These are phyloP conservation scores for Apiospora kogelbergensis DNA, from an alignment of 2,329 filamentous ascomycete genomes.

Conservation along the genomic window DNA sequence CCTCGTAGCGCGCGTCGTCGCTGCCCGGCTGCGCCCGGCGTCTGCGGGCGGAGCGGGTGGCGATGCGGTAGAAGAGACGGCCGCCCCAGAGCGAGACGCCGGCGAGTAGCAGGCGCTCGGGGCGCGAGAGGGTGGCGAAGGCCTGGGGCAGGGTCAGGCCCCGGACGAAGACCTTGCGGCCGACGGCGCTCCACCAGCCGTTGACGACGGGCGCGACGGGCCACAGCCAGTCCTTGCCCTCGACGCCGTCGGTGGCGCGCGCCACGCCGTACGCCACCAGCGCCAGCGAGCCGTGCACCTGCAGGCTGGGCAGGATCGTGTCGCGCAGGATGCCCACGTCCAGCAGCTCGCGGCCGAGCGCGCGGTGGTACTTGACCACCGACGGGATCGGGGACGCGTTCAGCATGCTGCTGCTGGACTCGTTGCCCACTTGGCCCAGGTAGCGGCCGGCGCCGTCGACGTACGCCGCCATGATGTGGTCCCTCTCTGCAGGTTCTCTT, in stretches of 20 bases:
- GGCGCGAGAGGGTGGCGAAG: slow-evolving; percentile 48
- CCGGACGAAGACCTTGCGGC: slow-evolving; percentile 45
- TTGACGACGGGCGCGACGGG: slow-evolving; percentile 54
- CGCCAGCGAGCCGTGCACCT: slow-evolving; percentile 13
- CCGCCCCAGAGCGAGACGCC: slow-evolving; percentile 59
- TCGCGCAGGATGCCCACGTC: slow-evolving; percentile 17
- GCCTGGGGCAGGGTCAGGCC: slow-evolving; percentile 46
- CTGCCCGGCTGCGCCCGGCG: slow-evolving; percentile 28
- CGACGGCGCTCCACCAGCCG: slow-evolving; percentile 61
- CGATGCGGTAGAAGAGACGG: slow-evolving; percentile 55
- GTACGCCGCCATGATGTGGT: neutral
- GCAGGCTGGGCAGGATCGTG: slow-evolving; percentile 16
- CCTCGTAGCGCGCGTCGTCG: slow-evolving; percentile 57
- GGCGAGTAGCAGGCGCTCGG: slow-evolving; percentile 54
- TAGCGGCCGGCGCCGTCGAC: slow-evolving; percentile 7
- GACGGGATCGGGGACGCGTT: slow-evolving; percentile 10
- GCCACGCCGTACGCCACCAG: slow-evolving; percentile 48
- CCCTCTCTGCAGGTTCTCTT: neutral
- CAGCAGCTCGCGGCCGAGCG: slow-evolving; percentile 13
- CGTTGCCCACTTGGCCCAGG: slow-evolving; percentile 9
- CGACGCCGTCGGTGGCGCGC: slow-evolving; percentile 52
- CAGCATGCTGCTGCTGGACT: neutral
- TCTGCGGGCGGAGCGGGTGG: slow-evolving; percentile 45
- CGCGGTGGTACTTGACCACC: neutral
- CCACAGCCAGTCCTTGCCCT: slow-evolving; percentile 63